Percentiles rank a stretch among this genome's conserved stretches.
Conservation (phyloP, 2,329 filamentous ascomycete genomes). For the Myriosclerotinia duriaeana region DNA sequence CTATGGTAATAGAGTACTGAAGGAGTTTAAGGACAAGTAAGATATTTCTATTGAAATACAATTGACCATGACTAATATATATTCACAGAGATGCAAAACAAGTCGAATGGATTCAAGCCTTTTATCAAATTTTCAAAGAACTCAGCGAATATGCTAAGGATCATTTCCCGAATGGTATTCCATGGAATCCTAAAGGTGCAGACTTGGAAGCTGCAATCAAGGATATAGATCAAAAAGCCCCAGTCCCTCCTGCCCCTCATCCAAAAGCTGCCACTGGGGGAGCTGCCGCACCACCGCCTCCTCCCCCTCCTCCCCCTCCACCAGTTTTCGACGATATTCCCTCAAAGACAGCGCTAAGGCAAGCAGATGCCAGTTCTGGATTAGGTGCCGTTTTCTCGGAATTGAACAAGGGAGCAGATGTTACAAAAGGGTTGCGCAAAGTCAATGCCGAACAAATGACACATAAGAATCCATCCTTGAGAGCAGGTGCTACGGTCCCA, state of each 20-base stretch:
- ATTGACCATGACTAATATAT: slow-evolving; percentile 19
- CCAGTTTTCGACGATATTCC: slow-evolving; percentile 53
- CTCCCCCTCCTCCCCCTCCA: slow-evolving; percentile 62
- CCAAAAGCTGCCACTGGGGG: slow-evolving; percentile 41
- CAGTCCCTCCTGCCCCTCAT: slow-evolving; percentile 57
- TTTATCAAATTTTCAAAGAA: slow-evolving; percentile 85
- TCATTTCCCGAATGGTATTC: slow-evolving; percentile 74
- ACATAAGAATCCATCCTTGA: slow-evolving; percentile 91
- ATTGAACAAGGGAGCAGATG: slow-evolving; percentile 82
- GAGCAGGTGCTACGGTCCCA: slow-evolving; percentile 69
- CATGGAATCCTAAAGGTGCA: slow-evolving; percentile 80
- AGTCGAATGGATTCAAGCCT: slow-evolving; percentile 87
- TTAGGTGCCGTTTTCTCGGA: slow-evolving; percentile 89
- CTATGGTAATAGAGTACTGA: slow-evolving; percentile 91
- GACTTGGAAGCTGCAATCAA: slow-evolving; percentile 66
- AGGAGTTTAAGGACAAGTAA: slow-evolving; percentile 82
- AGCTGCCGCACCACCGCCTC: slow-evolving; percentile 46
- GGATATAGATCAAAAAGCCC: slow-evolving; percentile 59
- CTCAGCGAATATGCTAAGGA: slow-evolving; percentile 82
- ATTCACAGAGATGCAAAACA: slow-evolving; percentile 68
- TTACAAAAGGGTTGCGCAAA: slow-evolving; percentile 86
- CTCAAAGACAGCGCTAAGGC: slow-evolving; percentile 48
- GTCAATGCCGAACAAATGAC: slow-evolving; percentile 97
- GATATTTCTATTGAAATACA: not conserved
- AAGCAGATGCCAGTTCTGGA: slow-evolving; percentile 53